phyloP scores from a whole-genome alignment of 2,329 filamentous ascomycete species.

The Beauveria varroae region DNA sequence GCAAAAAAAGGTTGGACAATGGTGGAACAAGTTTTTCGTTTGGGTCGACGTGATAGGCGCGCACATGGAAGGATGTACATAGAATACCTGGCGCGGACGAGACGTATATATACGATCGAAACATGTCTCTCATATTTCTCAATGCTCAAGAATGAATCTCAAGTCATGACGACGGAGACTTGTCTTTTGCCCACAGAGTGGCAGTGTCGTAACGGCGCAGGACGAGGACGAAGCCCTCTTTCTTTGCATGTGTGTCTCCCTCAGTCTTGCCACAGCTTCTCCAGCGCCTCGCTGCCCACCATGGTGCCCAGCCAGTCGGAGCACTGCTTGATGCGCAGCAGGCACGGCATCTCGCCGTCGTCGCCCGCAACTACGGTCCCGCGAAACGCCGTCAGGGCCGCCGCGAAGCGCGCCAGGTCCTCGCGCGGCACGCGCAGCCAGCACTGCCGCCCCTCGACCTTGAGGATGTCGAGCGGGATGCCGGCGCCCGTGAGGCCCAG shows the following conservation, averaged over 20 bases:
- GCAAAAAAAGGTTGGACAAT: constrained; percentile 1
- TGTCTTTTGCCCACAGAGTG: neutral
- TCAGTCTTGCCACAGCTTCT: constrained; percentile 35
- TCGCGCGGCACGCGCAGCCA: constrained; percentile 59
- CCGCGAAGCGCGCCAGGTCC: constrained; percentile 53
- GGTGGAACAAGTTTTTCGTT: neutral
- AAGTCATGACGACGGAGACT: neutral
- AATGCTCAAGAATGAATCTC: neutral
- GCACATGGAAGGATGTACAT: neutral
- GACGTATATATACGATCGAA: constrained; percentile 1
- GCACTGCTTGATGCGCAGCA: constrained; percentile 48
- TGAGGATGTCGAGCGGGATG: constrained; percentile 64
- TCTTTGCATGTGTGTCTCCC: neutral
- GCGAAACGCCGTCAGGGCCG: constrained; percentile 59
- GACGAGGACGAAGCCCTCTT: neutral
- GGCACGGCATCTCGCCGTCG: constrained; percentile 31
- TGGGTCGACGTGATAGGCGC: neutral
- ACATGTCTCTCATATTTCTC: neutral
- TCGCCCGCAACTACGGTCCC: constrained; percentile 34
- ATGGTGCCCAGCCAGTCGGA: constrained; percentile 59
- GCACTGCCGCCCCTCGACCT: constrained; percentile 44
- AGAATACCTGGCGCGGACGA: constrained; percentile 6
- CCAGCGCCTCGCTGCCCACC: constrained; percentile 37
- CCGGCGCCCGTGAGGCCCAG: constrained; percentile 61
- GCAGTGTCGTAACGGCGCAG: neutral